Conservation (phyloP, 306 rosid species). For the Dalbergia cultrata region DNA sequence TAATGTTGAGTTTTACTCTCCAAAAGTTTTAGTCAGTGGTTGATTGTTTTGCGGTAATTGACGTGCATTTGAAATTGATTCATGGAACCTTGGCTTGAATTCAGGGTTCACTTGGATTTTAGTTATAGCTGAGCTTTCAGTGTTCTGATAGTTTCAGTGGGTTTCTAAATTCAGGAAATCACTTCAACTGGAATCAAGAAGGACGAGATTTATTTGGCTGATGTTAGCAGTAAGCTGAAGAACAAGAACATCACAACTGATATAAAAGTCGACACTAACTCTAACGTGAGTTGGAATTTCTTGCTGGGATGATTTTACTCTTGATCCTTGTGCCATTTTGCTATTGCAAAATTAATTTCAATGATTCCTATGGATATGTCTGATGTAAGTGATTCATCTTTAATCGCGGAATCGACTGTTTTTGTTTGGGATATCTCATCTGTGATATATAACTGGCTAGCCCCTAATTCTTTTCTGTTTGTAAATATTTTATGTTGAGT, state of each 20-base stretch:
- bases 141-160: constrained; percentile 28
- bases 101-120: constrained; percentile 8
- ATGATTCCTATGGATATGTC: background rate
- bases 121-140: background rate
- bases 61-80: constrained; percentile 15
- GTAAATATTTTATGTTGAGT: background rate
- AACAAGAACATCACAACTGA: constrained; percentile 95
- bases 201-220: constrained; percentile 79
- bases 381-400: background rate
- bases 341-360: background rate
- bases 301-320: background rate
- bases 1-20: background rate
- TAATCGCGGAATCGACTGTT: background rate
- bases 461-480: background rate
- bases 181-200: constrained; percentile 84
- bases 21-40: background rate
- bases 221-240: constrained; percentile 82
- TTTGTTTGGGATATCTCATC: background rate
- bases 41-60: background rate
- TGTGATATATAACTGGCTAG: background rate
- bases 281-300: constrained; percentile 67
- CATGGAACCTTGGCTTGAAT: constrained; percentile 12
- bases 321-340: background rate
- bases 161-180: constrained; percentile 65
- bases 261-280: constrained; percentile 86